Evolutionary conservation across 2,329 filamentous ascomycete genomes (phyloP).

Genomic region (Colletotrichum spinosum): DNA sequence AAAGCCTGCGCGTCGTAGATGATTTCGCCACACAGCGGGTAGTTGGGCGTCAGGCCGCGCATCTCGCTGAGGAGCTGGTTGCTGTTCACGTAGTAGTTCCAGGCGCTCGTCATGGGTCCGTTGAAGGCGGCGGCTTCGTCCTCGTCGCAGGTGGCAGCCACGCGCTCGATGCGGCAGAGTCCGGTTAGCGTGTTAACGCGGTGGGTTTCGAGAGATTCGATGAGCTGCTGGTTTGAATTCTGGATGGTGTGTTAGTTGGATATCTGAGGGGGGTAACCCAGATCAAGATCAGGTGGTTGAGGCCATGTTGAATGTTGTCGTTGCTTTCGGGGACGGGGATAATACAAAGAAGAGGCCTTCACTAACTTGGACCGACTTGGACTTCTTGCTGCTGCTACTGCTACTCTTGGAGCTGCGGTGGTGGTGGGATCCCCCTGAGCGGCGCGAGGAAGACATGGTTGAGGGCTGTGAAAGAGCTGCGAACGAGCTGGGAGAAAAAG

Average conservation of each 20-base stretch:
- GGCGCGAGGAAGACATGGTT: slow-evolving; percentile 46
- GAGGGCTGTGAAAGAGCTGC: slow-evolving; percentile 1
- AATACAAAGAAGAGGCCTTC: slow-evolving; percentile 44
- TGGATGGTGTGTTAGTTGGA: slow-evolving; percentile 34
- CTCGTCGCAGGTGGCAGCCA: slow-evolving; percentile 68
- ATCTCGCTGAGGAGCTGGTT: slow-evolving; percentile 78
- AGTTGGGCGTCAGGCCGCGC: slow-evolving; percentile 73
- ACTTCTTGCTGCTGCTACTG: slow-evolving; percentile 43
- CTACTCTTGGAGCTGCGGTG: slow-evolving; percentile 40
- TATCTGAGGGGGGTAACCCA: neutral
- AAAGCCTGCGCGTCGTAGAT: slow-evolving; percentile 73
- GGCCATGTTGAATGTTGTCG: neutral
- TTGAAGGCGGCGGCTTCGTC: slow-evolving; percentile 70
- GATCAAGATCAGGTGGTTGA: neutral
- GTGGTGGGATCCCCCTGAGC: slow-evolving; percentile 39
- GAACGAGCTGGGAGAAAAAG: neutral
- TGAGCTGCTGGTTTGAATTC: slow-evolving; percentile 61
- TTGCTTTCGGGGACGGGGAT: slow-evolving; percentile 1
- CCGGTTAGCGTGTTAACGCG: slow-evolving; percentile 80
- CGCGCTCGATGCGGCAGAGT: slow-evolving; percentile 76
- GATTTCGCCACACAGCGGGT: slow-evolving; percentile 74
- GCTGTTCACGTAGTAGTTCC: slow-evolving; percentile 78
- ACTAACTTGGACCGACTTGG: slow-evolving; percentile 46
- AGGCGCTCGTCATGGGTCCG: slow-evolving; percentile 76
- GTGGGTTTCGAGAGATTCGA: slow-evolving; percentile 73